Base-by-base conservation (phyloP, 306 rosid genomes). In the Casuarina equisetifolia region DNA sequence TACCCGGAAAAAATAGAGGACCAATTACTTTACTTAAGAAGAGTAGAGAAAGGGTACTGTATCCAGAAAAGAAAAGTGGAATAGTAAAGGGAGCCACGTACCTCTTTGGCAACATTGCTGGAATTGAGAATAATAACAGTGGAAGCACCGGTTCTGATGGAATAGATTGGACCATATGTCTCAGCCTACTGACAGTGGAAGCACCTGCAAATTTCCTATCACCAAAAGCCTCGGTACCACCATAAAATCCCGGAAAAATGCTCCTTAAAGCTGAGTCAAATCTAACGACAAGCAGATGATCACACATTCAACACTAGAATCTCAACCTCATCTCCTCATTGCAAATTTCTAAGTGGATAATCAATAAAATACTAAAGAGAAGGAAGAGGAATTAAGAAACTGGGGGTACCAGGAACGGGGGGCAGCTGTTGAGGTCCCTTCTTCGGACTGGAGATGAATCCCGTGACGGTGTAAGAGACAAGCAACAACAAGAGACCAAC, bases 111-210 rank as follows among this genome's bases (percentile, higher is more conserved):
- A 74, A 89, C 79, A 6, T 81, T 81, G 42, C 91, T 10, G 11
- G 90, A 58, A 86, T 89, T 95, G 82, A 95, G 97, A 89, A 95
- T 96, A 35, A 95, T 72, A 20, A 95, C 77, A 25, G 90, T 86
- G 75, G 97, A 91, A 78, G 97, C 89, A 69, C 99, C 99, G 2
- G 97, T 83, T 82, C n/a, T 84, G 79, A 95, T 90, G 20, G 97
- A 95, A 77, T 76, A 95, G 7, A 95, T 85, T 9, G 99, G 96
- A 0, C 99, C 99, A 72, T 89, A 67, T 39, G 74, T 76, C 46
- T 88, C 84, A 7, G 97, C 89, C 97, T 25, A 25, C 32, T 25
- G 1, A 25, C 32, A 25, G 32, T 25, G 32, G 32, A 25, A 25
- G 32, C 93, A 89, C 51, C n/a, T 92, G 85, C 82, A 95, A 74